Percentiles rank a stretch among this genome's conserved stretches.
These are phyloP conservation scores for Endocladia muricata DNA, from an alignment of 31 red algal species.

Conservation along the genomic window DNA sequence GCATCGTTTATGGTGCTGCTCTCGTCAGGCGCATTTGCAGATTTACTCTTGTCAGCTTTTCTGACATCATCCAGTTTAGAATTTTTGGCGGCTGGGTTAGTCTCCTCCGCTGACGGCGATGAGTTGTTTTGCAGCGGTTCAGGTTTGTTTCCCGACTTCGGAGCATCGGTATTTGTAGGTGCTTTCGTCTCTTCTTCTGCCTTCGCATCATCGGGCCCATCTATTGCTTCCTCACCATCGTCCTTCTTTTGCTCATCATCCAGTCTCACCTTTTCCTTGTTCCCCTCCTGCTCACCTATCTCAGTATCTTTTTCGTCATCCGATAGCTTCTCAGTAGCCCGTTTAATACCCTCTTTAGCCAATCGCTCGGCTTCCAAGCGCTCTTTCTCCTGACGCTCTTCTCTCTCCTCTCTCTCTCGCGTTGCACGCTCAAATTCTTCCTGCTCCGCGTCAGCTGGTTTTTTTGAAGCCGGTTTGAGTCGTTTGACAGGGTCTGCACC, in stretches of 20 bases:
- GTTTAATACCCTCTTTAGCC: not conserved
- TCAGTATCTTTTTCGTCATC: not conserved
- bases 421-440: constrained; percentile 3
- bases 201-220: not conserved
- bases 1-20: too few species aligned
- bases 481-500: constrained; percentile 21
- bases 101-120: not conserved
- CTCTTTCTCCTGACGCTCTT: constrained; percentile 4
- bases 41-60: too few species aligned
- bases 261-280: not conserved
- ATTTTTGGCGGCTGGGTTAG: not conserved
- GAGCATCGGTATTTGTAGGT: not conserved
- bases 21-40: too few species aligned
- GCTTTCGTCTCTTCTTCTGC: not conserved
- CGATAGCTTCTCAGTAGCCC: not conserved
- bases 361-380: not conserved
- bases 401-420: not conserved
- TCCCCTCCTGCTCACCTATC: not conserved
- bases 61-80: too few species aligned
- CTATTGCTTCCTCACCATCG: not conserved
- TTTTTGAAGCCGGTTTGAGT: constrained; percentile 1
- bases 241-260: not conserved
- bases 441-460: constrained; percentile 10
- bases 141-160: not conserved
- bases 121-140: not conserved